Conservation (phyloP, 2,329 filamentous ascomycete genomes). For the Thielaviopsis punctulata region DNA sequence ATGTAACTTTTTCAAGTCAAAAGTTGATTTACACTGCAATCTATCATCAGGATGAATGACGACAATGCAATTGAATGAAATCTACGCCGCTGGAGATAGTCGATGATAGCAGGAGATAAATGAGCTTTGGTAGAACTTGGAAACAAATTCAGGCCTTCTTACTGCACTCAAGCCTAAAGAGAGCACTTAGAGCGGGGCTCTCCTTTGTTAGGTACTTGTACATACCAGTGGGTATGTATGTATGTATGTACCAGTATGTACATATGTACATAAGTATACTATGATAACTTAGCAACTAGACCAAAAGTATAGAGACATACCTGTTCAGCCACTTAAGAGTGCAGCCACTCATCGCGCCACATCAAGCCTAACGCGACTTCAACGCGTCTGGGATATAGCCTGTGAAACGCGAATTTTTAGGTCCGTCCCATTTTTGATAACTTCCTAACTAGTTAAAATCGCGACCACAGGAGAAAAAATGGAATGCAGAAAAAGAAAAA, state of each 20-base stretch:
- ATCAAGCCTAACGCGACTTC: background rate
- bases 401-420: background rate
- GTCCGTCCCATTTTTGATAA: background rate
- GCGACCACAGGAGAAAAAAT: background rate
- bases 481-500: background rate
- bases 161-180: background rate
- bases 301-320: background rate
- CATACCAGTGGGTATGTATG: no score
- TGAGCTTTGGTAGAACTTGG: background rate
- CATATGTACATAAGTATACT: no score
- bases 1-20: background rate
- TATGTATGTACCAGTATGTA: no score
- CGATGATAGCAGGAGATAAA: slow-evolving; percentile 11
- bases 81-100: slow-evolving; percentile 9
- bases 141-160: background rate
- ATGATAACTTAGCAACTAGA: no score
- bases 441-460: no score
- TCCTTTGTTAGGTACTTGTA: no score
- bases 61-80: background rate
- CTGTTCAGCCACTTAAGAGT: background rate
- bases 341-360: slow-evolving; percentile 1
- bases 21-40: background rate
- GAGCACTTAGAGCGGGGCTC: background rate
- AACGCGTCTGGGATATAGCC: background rate
- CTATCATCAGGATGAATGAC: background rate